Percentiles rank a stretch among this genome's conserved stretches.
These are phyloP conservation scores for Colletotrichum cereale DNA, from an alignment of 2,329 filamentous ascomycete genomes.

Conservation along the genomic window DNA sequence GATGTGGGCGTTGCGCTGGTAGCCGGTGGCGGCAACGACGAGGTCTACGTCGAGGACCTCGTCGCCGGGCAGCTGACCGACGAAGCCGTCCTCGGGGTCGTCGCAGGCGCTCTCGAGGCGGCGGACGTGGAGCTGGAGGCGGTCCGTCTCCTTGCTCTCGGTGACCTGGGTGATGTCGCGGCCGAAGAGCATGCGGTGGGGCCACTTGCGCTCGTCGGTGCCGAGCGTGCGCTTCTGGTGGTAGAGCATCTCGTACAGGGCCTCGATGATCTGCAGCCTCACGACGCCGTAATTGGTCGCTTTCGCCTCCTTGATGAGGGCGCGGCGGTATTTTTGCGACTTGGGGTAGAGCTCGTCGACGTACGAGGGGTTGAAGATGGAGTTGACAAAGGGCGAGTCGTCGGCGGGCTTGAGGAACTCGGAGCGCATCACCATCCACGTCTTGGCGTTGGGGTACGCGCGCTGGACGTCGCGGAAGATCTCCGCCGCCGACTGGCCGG, in stretches of 20 bases:
- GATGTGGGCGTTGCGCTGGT: conserved; percentile 82
- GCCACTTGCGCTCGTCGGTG: conserved; percentile 79
- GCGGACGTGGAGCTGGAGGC: conserved; percentile 71
- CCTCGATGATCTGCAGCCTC: conserved; percentile 88
- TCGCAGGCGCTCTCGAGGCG: conserved; percentile 50
- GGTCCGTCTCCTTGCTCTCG: conserved; percentile 60
- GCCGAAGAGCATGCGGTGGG: conserved; percentile 81
- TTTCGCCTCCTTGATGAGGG: conserved; percentile 75
- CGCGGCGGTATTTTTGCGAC: conserved; percentile 70
- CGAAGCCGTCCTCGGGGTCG: conserved; percentile 54
- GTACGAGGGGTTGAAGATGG: conserved; percentile 88
- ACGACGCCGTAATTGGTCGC: conserved; percentile 97
- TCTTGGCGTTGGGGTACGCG: conserved; percentile 84
- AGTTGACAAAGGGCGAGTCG: conserved; percentile 97
- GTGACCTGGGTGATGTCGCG: conserved; percentile 75
- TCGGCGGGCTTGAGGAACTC: conserved; percentile 90
- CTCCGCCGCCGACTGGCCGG: conserved; percentile 93
- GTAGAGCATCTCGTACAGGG: conserved; percentile 89
- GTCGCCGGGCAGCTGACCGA: conserved; percentile 51
- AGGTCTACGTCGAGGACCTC: conserved; percentile 82
- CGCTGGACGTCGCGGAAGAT: conserved; percentile 91
- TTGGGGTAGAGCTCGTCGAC: conserved; percentile 82
- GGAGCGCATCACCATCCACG: conserved; percentile 83
- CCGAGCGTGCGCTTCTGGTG: conserved; percentile 81
- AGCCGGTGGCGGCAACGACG: conserved; percentile 89